These are phyloP conservation scores for Leccinum griseonigrum DNA, from an alignment of 1,284 basidiomycete genomes.

Conservation along the genomic window DNA sequence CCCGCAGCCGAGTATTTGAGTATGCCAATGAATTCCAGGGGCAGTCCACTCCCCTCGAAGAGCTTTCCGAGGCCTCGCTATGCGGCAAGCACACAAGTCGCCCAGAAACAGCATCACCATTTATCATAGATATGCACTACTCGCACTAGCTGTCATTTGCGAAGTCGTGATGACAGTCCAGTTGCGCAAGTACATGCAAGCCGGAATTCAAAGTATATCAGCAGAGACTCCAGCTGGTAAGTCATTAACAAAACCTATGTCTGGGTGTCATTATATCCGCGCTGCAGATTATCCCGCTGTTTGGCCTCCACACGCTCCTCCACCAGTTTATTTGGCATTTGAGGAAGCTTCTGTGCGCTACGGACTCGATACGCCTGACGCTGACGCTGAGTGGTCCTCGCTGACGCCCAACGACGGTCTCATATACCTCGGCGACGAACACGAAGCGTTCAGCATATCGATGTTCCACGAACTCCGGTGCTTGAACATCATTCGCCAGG, in stretches of 20 bases:
- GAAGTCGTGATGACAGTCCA: background rate
- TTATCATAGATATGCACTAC: background rate
- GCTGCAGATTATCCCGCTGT: background rate
- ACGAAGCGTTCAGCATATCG: conserved; percentile 2
- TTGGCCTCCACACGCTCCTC: background rate
- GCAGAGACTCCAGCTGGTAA: background rate
- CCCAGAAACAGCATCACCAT: background rate
- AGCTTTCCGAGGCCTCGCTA: background rate
- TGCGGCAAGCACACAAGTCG: background rate
- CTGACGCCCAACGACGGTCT: background rate
- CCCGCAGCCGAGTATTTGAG: background rate
- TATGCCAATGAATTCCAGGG: background rate
- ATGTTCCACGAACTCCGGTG: conserved; percentile 7
- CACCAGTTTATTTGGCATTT: background rate
- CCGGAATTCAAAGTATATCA: background rate
- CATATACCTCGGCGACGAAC: conserved; percentile 1
- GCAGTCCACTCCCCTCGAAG: background rate
- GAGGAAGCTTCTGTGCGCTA: background rate
- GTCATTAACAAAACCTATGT: background rate
- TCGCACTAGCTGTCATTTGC: conserved; percentile 1
- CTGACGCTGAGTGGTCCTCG: conserved; percentile 4
- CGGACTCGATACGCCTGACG: background rate
- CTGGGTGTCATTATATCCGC: background rate
- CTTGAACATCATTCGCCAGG: conserved; percentile 3
- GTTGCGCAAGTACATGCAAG: conserved; percentile 2